Base-by-base conservation (phyloP, 148 eudicot species). In the Camellia lanceoleosa region DNA sequence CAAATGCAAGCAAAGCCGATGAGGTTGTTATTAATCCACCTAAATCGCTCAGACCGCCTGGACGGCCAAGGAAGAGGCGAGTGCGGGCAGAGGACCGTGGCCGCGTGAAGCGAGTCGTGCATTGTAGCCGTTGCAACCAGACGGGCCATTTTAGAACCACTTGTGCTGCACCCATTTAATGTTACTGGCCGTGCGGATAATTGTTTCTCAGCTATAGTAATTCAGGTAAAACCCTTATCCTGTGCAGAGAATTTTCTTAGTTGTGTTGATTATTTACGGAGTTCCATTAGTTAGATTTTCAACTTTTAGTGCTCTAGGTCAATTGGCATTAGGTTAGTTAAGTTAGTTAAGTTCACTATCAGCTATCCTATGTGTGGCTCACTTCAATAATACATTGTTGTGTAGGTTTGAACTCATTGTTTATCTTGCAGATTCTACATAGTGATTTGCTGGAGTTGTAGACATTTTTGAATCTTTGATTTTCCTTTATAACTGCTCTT, bases 131-230 rank as follows among this genome's bases (percentile, higher is more conserved):
- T 3, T 89, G 92, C 83, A 89, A 89, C 79, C 92, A 89, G 55
- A 89, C 92, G 5, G 92, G 92, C 2, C 92, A 89, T 78, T 89
- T 89, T 84, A 86, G 92, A 80, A 89, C 89, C 9, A 89, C 92
- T 0, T 89, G 92, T 81, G 80, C 89, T 20, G 84, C 90, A 67
- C 89, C 90, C 58, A 73, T 87, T 42, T 80, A 80, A 71, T n/a
- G 10, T 52, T 30, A 30, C 1, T 1, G 38, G 38, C 6, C 23
- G n/a, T 4, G 51, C 19, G 19, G 47, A 43, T 65, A 30, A 68
- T 42, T 69, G 73, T 7, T 44, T 16, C 2, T 11, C 20, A 15
- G 54, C 73, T 43, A 18, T 69, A 43, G 20, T 16, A 69, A 46
- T 44, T 44, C 46, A 13, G 73, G 73, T 69, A 69, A 69, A 69